These are phyloP conservation scores for apple (Malus domestica) DNA, from an alignment of 306 rosid genomes.

Conservation along the genomic window ASM211411v1 NC_041801.1:11810001-11810500, in stretches of 20 bases:
- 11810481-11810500: conserved; percentile 38
- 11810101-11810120: conserved; percentile 3
- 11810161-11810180: conserved; percentile 66
- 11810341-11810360: neutral
- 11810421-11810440: neutral
- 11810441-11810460: neutral
- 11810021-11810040: conserved; percentile 11
- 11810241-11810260: neutral
- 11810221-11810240: neutral
- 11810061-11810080: conserved; percentile 48
- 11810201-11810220: neutral
- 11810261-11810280: neutral
- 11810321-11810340: neutral
- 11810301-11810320: neutral
- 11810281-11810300: neutral
- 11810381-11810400: neutral
- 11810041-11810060: conserved; percentile 53
- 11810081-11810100: conserved; percentile 39
- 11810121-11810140: conserved; percentile 42
- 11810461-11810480: neutral
- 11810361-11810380: neutral
- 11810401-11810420: neutral
- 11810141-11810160: conserved; percentile 33
- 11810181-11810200: conserved; percentile 70
- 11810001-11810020: conserved; percentile 40